A percentile compares a stretch with the other conserved stretches of the same genome.
Evolutionary conservation across 805 yeast species (phyloP).

Genomic region (Metschnikowia peoriensis): DNA sequence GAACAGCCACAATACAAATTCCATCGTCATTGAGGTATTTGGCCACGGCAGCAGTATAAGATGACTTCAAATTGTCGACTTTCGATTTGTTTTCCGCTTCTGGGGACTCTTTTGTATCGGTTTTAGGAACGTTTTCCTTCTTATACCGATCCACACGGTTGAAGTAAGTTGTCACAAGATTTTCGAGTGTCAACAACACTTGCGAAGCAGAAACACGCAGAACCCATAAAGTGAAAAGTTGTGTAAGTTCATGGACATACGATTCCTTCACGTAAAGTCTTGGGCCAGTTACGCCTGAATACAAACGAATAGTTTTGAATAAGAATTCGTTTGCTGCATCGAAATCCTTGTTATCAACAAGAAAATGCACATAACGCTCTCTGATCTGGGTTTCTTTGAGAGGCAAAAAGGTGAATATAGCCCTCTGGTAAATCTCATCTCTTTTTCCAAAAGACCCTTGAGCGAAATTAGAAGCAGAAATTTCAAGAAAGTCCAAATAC

Average conservation of each 20-base stretch:
- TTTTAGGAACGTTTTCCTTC: slow-evolving; percentile 5
- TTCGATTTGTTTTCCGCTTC: background rate
- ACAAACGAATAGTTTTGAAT: slow-evolving; percentile 25
- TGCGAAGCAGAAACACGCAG: slow-evolving; percentile 13
- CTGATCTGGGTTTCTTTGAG: slow-evolving; percentile 25
- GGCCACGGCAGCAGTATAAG: slow-evolving; percentile 22
- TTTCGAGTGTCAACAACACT: slow-evolving; percentile 21
- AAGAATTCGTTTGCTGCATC: slow-evolving; percentile 28
- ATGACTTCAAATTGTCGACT: slow-evolving; percentile 10
- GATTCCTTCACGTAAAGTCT: slow-evolving; percentile 18
- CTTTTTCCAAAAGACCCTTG: slow-evolving; percentile 28
- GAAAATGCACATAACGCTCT: slow-evolving; percentile 25
- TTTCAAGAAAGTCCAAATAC: slow-evolving; percentile 52
- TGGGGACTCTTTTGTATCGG: background rate
- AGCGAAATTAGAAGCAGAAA: no score
- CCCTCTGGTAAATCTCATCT: slow-evolving; percentile 50
- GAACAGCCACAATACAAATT: slow-evolving; percentile 30
- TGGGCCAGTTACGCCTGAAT: slow-evolving; percentile 18
- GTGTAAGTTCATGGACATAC: slow-evolving; percentile 15
- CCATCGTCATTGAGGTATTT: slow-evolving; percentile 41
- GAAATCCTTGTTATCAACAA: slow-evolving; percentile 18
- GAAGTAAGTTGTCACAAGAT: slow-evolving; percentile 19
- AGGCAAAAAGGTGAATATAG: slow-evolving; percentile 42
- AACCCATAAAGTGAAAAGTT: slow-evolving; percentile 13
- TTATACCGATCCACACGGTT: slow-evolving; percentile 18